These are phyloP conservation scores for Leccinellum albellum DNA, from an alignment of 768 basidiomycete species.

Conservation along the genomic window DNA sequence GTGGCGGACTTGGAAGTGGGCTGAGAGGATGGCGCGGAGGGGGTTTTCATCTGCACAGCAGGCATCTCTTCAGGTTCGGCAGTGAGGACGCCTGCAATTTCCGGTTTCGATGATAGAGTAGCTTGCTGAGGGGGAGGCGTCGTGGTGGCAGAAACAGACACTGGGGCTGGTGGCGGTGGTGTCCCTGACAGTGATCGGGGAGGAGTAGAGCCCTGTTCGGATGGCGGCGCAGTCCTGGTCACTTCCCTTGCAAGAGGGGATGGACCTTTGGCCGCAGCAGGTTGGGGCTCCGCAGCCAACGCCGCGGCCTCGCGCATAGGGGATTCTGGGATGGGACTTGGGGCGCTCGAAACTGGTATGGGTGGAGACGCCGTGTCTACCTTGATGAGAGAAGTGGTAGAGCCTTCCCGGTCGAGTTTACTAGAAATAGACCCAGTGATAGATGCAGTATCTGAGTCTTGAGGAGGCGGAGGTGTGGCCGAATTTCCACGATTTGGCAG, in stretches of 20 bases:
- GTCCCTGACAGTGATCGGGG: conserved; percentile 21
- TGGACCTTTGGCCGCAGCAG: conserved; percentile 29
- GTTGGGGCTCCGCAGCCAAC: conserved; percentile 28
- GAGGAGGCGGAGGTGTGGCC: conserved; percentile 23
- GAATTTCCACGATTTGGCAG: conserved; percentile 30
- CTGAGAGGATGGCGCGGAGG: conserved; percentile 13
- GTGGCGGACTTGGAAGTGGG: conserved; percentile 17
- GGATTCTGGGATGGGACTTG: conserved; percentile 70
- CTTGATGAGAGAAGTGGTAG: conserved; percentile 29
- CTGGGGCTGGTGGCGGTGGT: conserved; percentile 16
- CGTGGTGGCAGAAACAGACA: conserved; percentile 12
- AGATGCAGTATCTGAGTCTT: conserved; percentile 27
- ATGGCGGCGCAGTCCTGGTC: conserved; percentile 11
- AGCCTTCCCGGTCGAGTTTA: conserved; percentile 28
- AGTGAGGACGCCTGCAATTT: conserved; percentile 46
- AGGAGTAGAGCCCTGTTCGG: conserved; percentile 15
- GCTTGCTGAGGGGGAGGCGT: conserved; percentile 12
- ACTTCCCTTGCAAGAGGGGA: conserved; percentile 42
- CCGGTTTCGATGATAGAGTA: conserved; percentile 26
- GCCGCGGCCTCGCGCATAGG: conserved; percentile 56
- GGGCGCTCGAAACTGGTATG: conserved; percentile 27
- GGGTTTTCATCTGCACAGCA: conserved; percentile 1
- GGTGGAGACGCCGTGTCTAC: conserved; percentile 34
- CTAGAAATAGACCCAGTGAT: conserved; percentile 26
- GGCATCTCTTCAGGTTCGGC: conserved; percentile 43